Evolutionary conservation across 768 basidiomycete species (phyloP).

Genomic region (Lactarius evosmus): DNA sequence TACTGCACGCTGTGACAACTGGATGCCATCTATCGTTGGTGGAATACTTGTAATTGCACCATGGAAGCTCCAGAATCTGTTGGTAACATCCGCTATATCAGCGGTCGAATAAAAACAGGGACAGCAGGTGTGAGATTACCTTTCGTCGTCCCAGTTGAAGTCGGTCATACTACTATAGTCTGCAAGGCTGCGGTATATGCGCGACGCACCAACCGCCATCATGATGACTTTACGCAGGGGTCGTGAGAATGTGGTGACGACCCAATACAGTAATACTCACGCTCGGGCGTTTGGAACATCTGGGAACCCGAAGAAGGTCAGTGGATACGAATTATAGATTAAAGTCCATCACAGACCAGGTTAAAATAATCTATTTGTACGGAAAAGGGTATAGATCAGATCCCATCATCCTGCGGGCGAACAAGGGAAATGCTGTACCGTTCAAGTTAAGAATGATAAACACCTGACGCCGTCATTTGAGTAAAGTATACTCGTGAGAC

Average conservation of each 20-base stretch:
- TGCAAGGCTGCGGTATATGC: slow-evolving; percentile 23
- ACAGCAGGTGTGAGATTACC: neutral
- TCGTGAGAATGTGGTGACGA: neutral
- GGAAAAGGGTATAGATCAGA: neutral
- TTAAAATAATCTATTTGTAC: slow-evolving; percentile 10
- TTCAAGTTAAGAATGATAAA: slow-evolving; percentile 21
- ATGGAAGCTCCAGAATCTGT: slow-evolving; percentile 8
- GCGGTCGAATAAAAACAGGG: neutral
- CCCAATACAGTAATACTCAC: slow-evolving; percentile 6
- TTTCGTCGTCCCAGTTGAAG: slow-evolving; percentile 21
- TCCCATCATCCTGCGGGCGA: neutral
- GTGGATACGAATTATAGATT: neutral
- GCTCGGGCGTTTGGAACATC: slow-evolving; percentile 26
- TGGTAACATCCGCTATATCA: neutral
- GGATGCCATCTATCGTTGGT: neutral
- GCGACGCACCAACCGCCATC: slow-evolving; percentile 24
- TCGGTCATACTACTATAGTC: slow-evolving; percentile 23
- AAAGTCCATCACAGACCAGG: neutral
- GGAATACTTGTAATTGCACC: neutral
- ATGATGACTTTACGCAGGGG: slow-evolving; percentile 18
- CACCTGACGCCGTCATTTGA: slow-evolving; percentile 6
- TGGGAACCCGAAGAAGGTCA: neutral
- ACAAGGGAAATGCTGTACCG: slow-evolving; percentile 8
- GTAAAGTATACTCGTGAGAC: neutral
- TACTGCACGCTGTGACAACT: neutral